These are phyloP conservation scores for Rhodotorula sp. DNA, from an alignment of 1,284 basidiomycete species.

Conservation along the genomic window DNA sequence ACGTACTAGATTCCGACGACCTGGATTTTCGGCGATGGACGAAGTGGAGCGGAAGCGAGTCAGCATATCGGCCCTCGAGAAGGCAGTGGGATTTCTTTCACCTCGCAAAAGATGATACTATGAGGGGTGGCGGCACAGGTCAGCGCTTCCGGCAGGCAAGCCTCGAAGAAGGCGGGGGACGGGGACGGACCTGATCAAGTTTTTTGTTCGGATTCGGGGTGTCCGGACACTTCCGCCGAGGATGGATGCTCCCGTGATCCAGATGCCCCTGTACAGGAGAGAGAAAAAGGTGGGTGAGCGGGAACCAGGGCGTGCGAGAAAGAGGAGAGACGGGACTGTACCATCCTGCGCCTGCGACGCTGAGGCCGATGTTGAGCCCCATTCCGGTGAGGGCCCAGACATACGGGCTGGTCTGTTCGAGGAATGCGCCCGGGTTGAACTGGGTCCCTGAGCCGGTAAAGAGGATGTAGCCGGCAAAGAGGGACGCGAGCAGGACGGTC, in stretches of 20 bases:
- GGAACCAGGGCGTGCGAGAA: background rate
- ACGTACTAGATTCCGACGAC: slow-evolving; percentile 58
- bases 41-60: slow-evolving; percentile 53
- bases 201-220: slow-evolving; percentile 95
- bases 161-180: background rate
- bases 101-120: slow-evolving; percentile 99
- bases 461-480: slow-evolving; percentile 27
- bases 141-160: background rate
- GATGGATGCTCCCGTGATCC: slow-evolving; percentile 91
- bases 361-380: slow-evolving; percentile 88
- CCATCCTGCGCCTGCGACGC: slow-evolving; percentile 94
- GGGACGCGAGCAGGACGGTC: slow-evolving; percentile 10
- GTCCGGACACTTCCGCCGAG: slow-evolving; percentile 92
- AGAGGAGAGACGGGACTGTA: slow-evolving; percentile 53
- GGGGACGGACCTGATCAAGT: slow-evolving; percentile 79
- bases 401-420: slow-evolving; percentile 91
- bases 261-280: slow-evolving; percentile 78
- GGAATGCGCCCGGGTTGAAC: slow-evolving; percentile 88
- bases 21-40: slow-evolving; percentile 53
- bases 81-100: no score
- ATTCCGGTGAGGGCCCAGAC: slow-evolving; percentile 89
- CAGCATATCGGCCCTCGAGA: background rate
- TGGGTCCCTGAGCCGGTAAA: slow-evolving; percentile 38
- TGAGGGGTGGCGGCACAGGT: no score
- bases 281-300: slow-evolving; percentile 46